Evolutionary conservation across 805 yeast genomes (phyloP), one percentile per base, ranked within the genome.

Genomic region (Tetrapisispora iriomotensis): DNA sequence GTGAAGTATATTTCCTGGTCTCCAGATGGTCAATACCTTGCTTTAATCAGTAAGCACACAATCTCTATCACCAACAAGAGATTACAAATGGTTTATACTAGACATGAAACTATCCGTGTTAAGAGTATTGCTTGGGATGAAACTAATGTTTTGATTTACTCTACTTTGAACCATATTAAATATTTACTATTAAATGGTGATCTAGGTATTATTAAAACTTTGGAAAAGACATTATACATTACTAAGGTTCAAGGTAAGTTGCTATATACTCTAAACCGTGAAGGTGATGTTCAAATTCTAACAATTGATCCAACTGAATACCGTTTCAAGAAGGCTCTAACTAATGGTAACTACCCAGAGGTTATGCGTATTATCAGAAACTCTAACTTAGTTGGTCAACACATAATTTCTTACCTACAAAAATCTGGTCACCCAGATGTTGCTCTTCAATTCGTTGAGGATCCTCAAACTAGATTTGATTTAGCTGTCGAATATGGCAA

Each of bases 101-200:
- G 87, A 76, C 96, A 87, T 60, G 99, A 92, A 68, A 90, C 97
- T 3, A 92, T 92, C 50, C 73, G 98, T 61, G 86, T 92, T 55
- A 92, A 92, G 68, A 79, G 94, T 66, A 96, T 96, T 34, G 85
- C 95, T 15, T 92, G 96, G 96, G 97, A 92, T 61, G 96, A 87
- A 51, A 69, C 83, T 36, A 90, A 90, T 38, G 95, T 94, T 24
- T 72, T 92, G 60, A 72, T 92, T 49, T 92, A 90, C 65, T 82
- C 96, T 17, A 92, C 99, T 7, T 71, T 92, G 61, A 90, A 90
- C 66, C 99, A 92, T 62, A 82, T 94, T 65, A 92, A 90, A 66
- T 92, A 90, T 64, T 81, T 90, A 34, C 69, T 92, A 56, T 70
- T 90, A 57, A 92, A 88, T 57, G 98, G 98, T 53, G 98, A 94